Conservation (phyloP, 2,329 filamentous ascomycete species). For the Botryotinia narcissicola region DNA sequence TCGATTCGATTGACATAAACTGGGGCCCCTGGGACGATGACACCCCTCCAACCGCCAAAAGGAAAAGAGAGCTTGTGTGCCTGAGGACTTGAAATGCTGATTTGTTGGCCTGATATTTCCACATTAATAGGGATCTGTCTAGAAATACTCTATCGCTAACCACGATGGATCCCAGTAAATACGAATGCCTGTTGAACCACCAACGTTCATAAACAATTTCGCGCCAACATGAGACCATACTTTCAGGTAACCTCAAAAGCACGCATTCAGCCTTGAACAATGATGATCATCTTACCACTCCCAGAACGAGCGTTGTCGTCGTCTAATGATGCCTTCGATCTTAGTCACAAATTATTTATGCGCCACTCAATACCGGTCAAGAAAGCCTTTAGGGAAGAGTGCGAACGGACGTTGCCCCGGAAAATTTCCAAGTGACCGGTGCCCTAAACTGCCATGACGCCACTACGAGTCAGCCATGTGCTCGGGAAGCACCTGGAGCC, state of each 20-base stretch:
- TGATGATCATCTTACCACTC: neutral
- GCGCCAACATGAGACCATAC: neutral
- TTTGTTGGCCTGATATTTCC: neutral
- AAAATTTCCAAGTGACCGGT: neutral
- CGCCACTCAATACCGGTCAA: neutral
- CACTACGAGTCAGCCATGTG: conserved; percentile 1
- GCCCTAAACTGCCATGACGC: neutral
- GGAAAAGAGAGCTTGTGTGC: neutral
- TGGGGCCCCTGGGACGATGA: neutral
- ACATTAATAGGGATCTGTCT: neutral
- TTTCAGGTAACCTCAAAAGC: neutral
- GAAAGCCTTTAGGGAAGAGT: neutral
- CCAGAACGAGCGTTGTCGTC: neutral
- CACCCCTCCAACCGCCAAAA: neutral
- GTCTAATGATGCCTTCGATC: neutral
- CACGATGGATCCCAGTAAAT: neutral
- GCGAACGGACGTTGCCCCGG: neutral
- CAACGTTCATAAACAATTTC: neutral
- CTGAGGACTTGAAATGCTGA: neutral
- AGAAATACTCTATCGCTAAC: neutral
- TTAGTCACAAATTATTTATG: too few relatives aligned
- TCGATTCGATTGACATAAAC: neutral
- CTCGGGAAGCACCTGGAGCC: neutral
- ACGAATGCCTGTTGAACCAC: neutral
- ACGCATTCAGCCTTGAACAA: neutral